phyloP scores from a whole-genome alignment of 23 red algal species.

The Gracilaria gracilis region DNA sequence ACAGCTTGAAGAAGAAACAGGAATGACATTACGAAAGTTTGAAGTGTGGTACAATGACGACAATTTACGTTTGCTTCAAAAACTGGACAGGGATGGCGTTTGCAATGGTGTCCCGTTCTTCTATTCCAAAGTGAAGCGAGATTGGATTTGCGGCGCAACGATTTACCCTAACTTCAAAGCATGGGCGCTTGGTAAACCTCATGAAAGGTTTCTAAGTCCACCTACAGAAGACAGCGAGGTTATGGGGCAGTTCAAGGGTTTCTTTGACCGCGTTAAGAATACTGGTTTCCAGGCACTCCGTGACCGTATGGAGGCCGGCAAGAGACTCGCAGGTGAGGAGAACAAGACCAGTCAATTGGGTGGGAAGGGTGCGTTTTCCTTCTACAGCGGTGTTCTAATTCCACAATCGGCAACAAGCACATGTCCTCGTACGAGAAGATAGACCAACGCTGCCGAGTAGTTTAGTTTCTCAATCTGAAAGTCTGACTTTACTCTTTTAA shows the following conservation, averaged over 20 bases:
- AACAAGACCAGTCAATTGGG: constrained; percentile 12
- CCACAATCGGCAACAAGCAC: constrained; percentile 46
- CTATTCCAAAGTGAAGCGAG: constrained; percentile 93
- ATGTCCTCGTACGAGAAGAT: constrained; percentile 41
- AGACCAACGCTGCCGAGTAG: background rate
- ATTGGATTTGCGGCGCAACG: constrained; percentile 97
- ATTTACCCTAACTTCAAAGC: constrained; percentile 94
- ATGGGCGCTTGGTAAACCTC: constrained; percentile 87
- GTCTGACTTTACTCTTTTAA: constrained; percentile 16
- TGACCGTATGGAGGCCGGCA: constrained; percentile 68
- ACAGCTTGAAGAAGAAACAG: constrained; percentile 86
- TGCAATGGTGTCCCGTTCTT: constrained; percentile 98
- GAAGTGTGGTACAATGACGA: constrained; percentile 98
- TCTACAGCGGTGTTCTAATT: constrained; percentile 57
- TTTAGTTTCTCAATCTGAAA: constrained; percentile 24
- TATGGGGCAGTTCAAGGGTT: constrained; percentile 76
- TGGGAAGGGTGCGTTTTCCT: constrained; percentile 53
- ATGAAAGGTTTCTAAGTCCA: constrained; percentile 91
- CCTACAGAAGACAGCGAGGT: constrained; percentile 81
- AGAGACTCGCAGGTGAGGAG: constrained; percentile 67
- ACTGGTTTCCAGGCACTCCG: constrained; percentile 54
- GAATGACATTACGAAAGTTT: constrained; percentile 85
- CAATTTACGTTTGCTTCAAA: constrained; percentile 94
- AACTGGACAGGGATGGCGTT: constrained; percentile 82
- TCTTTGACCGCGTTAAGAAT: constrained; percentile 68